Conservation (phyloP, 495 filamentous ascomycete genomes). For the Aspergillus sclerotiicarbonarius region DNA sequence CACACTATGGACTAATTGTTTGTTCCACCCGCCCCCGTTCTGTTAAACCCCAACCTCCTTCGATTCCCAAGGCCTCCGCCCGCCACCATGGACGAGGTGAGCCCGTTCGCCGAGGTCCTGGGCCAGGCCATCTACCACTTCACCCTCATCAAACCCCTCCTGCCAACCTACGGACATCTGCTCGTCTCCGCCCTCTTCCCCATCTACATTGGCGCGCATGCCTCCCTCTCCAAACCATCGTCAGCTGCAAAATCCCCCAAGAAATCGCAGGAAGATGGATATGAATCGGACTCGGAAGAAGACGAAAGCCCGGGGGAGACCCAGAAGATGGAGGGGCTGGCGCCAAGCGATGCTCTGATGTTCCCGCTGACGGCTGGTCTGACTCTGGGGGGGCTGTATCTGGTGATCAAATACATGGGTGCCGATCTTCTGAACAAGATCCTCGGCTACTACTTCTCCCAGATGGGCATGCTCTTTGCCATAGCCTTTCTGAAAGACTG, state of each 20-base stretch:
- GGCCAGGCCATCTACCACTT: conserved; percentile 52
- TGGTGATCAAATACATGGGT: conserved; percentile 84
- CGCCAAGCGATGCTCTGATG: conserved; percentile 78
- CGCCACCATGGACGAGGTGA: conserved; percentile 41
- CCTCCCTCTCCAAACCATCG: conserved; percentile 70
- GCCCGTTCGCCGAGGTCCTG: conserved; percentile 46
- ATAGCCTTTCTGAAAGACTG: conserved; percentile 65
- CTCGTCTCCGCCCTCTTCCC: conserved; percentile 67
- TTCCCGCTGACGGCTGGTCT: conserved; percentile 79
- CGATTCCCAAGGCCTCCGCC: not conserved
- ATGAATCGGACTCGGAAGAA: conserved; percentile 49
- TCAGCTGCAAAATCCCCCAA: conserved; percentile 68
- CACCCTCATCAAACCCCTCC: conserved; percentile 46
- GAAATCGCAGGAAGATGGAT: conserved; percentile 52
- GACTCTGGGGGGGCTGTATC: conserved; percentile 75
- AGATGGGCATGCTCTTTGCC: conserved; percentile 73
- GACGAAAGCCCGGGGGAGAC: conserved; percentile 38
- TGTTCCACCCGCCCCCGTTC: not conserved
- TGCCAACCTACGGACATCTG: conserved; percentile 69
- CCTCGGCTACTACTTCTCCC: conserved; percentile 79
- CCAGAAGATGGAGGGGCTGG: conserved; percentile 70
- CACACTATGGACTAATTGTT: no score
- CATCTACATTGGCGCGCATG: conserved; percentile 69
- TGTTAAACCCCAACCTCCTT: conserved; percentile 1
- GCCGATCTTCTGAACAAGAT: conserved; percentile 80